phyloP scores from a whole-genome alignment of 345 rosid genomes.

The Salix arbutifolia region DNA sequence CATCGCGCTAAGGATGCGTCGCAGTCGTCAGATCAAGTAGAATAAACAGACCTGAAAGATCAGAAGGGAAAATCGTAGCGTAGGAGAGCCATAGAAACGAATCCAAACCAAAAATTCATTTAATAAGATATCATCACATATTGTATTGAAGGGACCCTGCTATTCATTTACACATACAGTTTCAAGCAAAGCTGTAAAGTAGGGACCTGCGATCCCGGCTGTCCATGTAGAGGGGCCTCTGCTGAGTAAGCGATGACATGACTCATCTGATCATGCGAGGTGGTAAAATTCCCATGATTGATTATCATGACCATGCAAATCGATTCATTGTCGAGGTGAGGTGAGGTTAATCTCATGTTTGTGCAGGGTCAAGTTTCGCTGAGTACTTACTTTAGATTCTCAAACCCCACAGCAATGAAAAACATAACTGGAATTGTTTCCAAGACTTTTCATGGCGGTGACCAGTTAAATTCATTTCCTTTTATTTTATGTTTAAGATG shows the following conservation, averaged over 20 bases:
- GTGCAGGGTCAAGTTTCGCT: neutral
- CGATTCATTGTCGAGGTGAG: neutral
- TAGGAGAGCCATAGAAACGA: neutral
- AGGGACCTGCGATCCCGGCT: conserved; percentile 29
- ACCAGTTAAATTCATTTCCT: neutral
- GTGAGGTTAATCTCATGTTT: neutral
- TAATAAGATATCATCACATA: neutral
- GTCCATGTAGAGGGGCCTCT: conserved; percentile 17
- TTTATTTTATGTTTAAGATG: conserved; percentile 11
- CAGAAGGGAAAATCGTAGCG: neutral
- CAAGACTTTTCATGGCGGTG: neutral
- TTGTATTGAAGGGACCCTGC: conserved; percentile 17
- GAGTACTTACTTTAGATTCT: neutral
- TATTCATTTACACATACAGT: conserved; percentile 13
- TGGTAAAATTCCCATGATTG: conserved; percentile 10
- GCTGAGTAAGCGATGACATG: conserved; percentile 14
- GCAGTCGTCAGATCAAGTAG: conserved; percentile 21
- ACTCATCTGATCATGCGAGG: conserved; percentile 5
- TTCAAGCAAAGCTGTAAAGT: conserved; percentile 31
- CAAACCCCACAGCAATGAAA: neutral
- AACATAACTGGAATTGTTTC: conserved; percentile 5
- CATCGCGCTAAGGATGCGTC: conserved; percentile 21
- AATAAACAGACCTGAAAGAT: neutral
- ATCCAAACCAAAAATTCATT: conserved; percentile 17
- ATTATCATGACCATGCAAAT: conserved; percentile 35